A percentile compares a stretch with the other conserved stretches of the same genome.
These are phyloP conservation scores for Botrytis paeoniae DNA, from an alignment of 2,329 filamentous ascomycete genomes.

Conservation along the genomic window DNA sequence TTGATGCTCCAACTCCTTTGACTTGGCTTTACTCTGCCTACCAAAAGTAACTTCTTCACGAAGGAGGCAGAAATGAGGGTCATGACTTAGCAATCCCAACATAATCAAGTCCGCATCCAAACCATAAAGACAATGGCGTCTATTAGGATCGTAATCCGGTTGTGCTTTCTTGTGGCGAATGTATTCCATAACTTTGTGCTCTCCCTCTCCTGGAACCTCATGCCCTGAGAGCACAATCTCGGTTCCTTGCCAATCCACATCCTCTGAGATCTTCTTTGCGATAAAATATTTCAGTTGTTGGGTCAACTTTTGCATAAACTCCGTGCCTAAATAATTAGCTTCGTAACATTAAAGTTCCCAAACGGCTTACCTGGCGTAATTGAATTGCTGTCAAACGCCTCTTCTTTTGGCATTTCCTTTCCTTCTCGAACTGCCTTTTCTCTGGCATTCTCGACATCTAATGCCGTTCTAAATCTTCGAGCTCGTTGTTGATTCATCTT, in stretches of 20 bases:
- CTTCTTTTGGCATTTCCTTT: constrained; percentile 89
- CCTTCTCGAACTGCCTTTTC: constrained; percentile 91
- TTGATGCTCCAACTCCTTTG: constrained; percentile 95
- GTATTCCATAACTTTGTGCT: constrained; percentile 99
- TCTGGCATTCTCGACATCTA: constrained; percentile 84
- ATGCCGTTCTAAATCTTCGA: constrained; percentile 87
- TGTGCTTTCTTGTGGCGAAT: constrained; percentile 97
- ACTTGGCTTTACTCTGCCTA: constrained; percentile 79
- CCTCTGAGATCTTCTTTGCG: constrained; percentile 97
- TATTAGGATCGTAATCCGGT: constrained; percentile 85
- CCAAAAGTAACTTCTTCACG: constrained; percentile 98
- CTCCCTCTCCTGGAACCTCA: constrained; percentile 95
- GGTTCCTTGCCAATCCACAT: constrained; percentile 94
- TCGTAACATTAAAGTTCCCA: neutral
- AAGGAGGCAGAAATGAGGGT: constrained; percentile 95
- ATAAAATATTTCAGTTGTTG: constrained; percentile 96
- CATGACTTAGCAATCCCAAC: constrained; percentile 93
- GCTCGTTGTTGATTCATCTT: constrained; percentile 99
- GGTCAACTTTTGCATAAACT: constrained; percentile 96
- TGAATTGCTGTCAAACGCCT: constrained; percentile 97
- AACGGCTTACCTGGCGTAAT: constrained; percentile 73
- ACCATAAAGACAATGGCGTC: constrained; percentile 95
- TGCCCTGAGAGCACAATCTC: constrained; percentile 96
- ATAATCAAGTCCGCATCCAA: constrained; percentile 98
- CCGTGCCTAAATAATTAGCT: constrained; percentile 55